phyloP scores from a whole-genome alignment of 768 basidiomycete species.

The Boletus rubescentipes region DNA sequence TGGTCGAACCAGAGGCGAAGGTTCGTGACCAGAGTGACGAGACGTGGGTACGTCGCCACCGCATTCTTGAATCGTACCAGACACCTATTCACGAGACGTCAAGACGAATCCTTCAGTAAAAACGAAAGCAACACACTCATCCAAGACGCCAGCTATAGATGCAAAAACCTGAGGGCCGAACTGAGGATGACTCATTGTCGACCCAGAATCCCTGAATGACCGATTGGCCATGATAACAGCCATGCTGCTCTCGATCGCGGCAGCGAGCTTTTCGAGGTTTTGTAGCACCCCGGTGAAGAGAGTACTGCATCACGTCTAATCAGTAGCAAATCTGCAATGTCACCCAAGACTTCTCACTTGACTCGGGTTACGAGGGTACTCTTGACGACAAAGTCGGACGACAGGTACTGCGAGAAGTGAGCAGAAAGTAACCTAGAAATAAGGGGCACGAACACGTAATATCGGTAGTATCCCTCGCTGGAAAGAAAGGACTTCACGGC shows the following conservation, averaged over 20 bases:
- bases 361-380: constrained; percentile 50
- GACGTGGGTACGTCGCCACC: constrained; percentile 43
- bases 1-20: constrained; percentile 45
- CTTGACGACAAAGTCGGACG: constrained; percentile 59
- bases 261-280: constrained; percentile 43
- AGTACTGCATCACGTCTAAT: constrained; percentile 30
- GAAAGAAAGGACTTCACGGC: constrained; percentile 47
- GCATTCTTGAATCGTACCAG: constrained; percentile 60
- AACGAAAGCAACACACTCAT: constrained; percentile 42
- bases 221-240: constrained; percentile 25
- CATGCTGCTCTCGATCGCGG: constrained; percentile 43
- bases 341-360: constrained; percentile 40
- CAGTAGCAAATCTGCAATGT: constrained; percentile 1
- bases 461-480: constrained; percentile 56
- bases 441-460: constrained; percentile 40
- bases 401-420: constrained; percentile 45
- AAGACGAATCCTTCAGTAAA: constrained; percentile 17
- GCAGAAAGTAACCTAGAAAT: background rate
- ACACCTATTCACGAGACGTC: constrained; percentile 37
- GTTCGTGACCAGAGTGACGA: constrained; percentile 41
- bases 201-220: constrained; percentile 34
- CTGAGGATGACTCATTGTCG: constrained; percentile 11
- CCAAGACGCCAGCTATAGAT: constrained; percentile 46
- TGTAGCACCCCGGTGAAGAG: constrained; percentile 47
- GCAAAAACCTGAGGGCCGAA: constrained; percentile 44